Percentiles rank a stretch among this genome's conserved stretches.
phyloP scores from a whole-genome alignment of 306 rosid species.

The Quercus engelmannii region DNA sequence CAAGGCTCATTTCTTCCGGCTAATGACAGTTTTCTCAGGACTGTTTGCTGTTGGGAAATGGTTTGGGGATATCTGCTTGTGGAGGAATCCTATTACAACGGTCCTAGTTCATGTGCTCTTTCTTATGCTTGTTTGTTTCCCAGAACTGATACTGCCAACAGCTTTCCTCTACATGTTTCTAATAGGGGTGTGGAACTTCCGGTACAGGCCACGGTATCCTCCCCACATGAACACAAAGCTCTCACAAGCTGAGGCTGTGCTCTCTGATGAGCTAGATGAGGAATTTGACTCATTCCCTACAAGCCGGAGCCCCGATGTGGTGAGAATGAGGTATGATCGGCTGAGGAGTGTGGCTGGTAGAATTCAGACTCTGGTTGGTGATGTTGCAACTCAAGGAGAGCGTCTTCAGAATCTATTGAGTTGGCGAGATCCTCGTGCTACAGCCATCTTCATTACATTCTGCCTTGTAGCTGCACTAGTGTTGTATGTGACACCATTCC shows the following conservation, averaged over 20 bases:
- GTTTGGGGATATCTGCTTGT: conserved; percentile 45
- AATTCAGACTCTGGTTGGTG: conserved; percentile 48
- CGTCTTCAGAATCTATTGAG: conserved; percentile 38
- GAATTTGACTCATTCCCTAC: conserved; percentile 58
- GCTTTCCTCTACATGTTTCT: conserved; percentile 50
- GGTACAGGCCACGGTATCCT: conserved; percentile 52
- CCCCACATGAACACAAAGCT: conserved; percentile 54
- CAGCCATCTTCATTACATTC: conserved; percentile 36
- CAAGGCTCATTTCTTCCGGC: conserved; percentile 44
- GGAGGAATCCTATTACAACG: conserved; percentile 51
- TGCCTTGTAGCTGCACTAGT: conserved; percentile 40
- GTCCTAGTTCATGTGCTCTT: conserved; percentile 48
- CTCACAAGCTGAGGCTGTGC: conserved; percentile 44
- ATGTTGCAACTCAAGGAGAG: conserved; percentile 56
- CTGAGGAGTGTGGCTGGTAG: conserved; percentile 48
- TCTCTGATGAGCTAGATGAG: conserved; percentile 53
- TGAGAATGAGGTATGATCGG: conserved; percentile 55
- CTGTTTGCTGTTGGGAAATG: conserved; percentile 42
- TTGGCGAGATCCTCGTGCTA: conserved; percentile 52
- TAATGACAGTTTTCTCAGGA: conserved; percentile 49
- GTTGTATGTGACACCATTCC: conserved; percentile 45
- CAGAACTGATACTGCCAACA: conserved; percentile 49
- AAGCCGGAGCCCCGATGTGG: conserved; percentile 26
- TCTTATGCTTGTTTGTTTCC: conserved; percentile 53
- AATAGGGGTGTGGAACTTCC: conserved; percentile 50